Conservation (phyloP, 2,329 filamentous ascomycete species). For the Coleophoma cylindrospora region DNA sequence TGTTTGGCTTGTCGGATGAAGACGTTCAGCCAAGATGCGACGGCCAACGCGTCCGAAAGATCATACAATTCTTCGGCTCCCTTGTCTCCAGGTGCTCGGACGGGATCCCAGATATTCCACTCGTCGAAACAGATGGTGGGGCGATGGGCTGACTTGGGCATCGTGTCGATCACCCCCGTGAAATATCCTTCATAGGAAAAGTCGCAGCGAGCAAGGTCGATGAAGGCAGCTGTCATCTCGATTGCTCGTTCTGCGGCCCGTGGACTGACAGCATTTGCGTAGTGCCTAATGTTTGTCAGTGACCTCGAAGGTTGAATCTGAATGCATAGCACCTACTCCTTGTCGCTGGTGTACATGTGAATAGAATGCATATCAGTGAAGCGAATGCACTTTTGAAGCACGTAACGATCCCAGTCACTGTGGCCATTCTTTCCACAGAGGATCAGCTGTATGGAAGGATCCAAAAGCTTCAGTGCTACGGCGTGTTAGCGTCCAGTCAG, state of each 20-base stretch:
- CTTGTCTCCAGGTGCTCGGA: conserved; percentile 51
- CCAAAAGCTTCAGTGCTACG: conserved; percentile 48
- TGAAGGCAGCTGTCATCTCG: conserved; percentile 50
- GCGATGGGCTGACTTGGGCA: conserved; percentile 15
- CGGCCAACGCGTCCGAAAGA: conserved; percentile 55
- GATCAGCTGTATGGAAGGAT: conserved; percentile 51
- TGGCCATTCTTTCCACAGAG: conserved; percentile 56
- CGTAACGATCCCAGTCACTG: conserved; percentile 55
- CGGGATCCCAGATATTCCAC: conserved; percentile 62
- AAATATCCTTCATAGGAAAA: not conserved
- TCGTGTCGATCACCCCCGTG: conserved; percentile 27
- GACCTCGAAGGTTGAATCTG: conserved; percentile 35
- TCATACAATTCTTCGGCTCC: conserved; percentile 58
- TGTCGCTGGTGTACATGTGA: conserved; percentile 52
- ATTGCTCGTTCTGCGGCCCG: conserved; percentile 56
- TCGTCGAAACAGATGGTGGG: conserved; percentile 64
- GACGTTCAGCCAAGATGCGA: conserved; percentile 55
- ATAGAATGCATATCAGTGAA: conserved; percentile 63
- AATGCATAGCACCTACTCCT: conserved; percentile 23
- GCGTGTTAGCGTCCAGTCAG: conserved; percentile 23
- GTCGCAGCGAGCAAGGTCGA: conserved; percentile 56
- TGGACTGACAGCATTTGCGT: conserved; percentile 47
- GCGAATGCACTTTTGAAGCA: conserved; percentile 51
- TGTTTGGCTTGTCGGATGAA: conserved; percentile 56
- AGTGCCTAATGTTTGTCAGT: conserved; percentile 36